phyloP scores from a whole-genome alignment of 208 protist genomes.

The Leishmania gerbilli region DNA sequence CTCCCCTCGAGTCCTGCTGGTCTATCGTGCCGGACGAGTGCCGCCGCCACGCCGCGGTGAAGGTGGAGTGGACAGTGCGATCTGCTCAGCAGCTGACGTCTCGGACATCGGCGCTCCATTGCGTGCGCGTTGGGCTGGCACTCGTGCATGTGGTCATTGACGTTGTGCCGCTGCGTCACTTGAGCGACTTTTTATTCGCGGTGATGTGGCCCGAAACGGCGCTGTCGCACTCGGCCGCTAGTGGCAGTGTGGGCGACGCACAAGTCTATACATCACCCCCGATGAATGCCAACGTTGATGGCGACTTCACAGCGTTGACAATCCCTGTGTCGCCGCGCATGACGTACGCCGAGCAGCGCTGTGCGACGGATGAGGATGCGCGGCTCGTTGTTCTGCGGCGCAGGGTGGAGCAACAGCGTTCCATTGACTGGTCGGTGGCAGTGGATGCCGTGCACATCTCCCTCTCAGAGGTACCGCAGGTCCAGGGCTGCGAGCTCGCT shows the following conservation, averaged over 20 bases:
- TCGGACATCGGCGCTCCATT: slow-evolving; percentile 15
- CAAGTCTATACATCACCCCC: background rate
- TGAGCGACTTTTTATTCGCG: slow-evolving; percentile 29
- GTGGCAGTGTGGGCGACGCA: background rate
- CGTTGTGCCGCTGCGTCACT: slow-evolving; percentile 23
- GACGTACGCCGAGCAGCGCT: slow-evolving; percentile 26
- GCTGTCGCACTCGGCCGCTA: background rate
- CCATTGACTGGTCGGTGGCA: slow-evolving; percentile 25
- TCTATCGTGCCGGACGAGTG: slow-evolving; percentile 30
- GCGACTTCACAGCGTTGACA: slow-evolving; percentile 17
- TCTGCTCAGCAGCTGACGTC: slow-evolving; percentile 19
- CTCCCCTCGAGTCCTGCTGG: slow-evolving; percentile 34
- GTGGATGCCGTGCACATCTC: slow-evolving; percentile 24
- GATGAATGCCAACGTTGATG: background rate
- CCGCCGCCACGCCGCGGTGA: slow-evolving; percentile 12
- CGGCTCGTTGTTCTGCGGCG: slow-evolving; percentile 25
- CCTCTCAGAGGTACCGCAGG: slow-evolving; percentile 21
- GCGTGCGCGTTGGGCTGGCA: slow-evolving; percentile 5
- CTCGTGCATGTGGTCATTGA: slow-evolving; percentile 19
- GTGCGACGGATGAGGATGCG: slow-evolving; percentile 3
- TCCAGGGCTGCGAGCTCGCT: slow-evolving; percentile 26
- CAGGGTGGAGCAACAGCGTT: slow-evolving; percentile 25
- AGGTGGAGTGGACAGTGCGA: slow-evolving; percentile 20
- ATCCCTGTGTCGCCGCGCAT: slow-evolving; percentile 3
- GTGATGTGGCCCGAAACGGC: slow-evolving; percentile 19